phyloP scores from a whole-genome alignment of 2,329 filamentous ascomycete genomes.

The Chaetomiaceae sp. region DNA sequence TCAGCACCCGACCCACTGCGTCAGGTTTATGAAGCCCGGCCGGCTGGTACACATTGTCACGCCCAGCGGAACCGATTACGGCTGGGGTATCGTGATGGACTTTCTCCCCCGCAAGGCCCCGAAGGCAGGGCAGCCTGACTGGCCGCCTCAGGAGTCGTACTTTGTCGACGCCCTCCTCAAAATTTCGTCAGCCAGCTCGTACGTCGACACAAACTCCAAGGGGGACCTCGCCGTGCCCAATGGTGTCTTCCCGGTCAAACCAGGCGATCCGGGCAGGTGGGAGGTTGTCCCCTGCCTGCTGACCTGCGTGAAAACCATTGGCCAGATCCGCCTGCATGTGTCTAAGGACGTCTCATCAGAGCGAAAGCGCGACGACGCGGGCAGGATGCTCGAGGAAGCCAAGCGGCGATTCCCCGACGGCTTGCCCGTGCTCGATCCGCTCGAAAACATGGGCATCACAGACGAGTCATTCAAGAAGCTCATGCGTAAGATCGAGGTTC shows the following conservation, averaged over 20 bases:
- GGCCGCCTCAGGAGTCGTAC: slow-evolving; percentile 69
- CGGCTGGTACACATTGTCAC: slow-evolving; percentile 83
- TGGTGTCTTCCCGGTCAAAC: slow-evolving; percentile 58
- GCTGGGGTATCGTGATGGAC: slow-evolving; percentile 87
- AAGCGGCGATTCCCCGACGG: slow-evolving; percentile 88
- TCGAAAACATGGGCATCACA: slow-evolving; percentile 92
- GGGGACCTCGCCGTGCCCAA: slow-evolving; percentile 49
- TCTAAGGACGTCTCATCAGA: slow-evolving; percentile 68
- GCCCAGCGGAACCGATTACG: slow-evolving; percentile 71
- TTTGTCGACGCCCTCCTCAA: slow-evolving; percentile 77
- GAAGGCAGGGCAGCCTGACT: slow-evolving; percentile 65
- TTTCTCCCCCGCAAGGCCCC: slow-evolving; percentile 60
- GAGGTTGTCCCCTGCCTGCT: slow-evolving; percentile 84
- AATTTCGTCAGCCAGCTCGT: slow-evolving; percentile 48
- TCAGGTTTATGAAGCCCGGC: slow-evolving; percentile 82
- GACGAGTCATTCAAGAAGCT: slow-evolving; percentile 93
- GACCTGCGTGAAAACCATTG: slow-evolving; percentile 78
- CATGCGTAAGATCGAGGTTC: slow-evolving; percentile 90
- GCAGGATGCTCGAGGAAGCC: slow-evolving; percentile 71
- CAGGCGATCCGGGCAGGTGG: slow-evolving; percentile 64
- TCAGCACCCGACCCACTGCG: slow-evolving; percentile 81
- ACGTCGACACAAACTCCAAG: slow-evolving; percentile 38
- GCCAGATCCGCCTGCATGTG: slow-evolving; percentile 77
- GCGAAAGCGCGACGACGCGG: slow-evolving; percentile 62
- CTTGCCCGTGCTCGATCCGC: slow-evolving; percentile 80